Evolutionary conservation across 2,329 filamentous ascomycete species (phyloP).

Genomic region (Hypomyces rosellus): DNA sequence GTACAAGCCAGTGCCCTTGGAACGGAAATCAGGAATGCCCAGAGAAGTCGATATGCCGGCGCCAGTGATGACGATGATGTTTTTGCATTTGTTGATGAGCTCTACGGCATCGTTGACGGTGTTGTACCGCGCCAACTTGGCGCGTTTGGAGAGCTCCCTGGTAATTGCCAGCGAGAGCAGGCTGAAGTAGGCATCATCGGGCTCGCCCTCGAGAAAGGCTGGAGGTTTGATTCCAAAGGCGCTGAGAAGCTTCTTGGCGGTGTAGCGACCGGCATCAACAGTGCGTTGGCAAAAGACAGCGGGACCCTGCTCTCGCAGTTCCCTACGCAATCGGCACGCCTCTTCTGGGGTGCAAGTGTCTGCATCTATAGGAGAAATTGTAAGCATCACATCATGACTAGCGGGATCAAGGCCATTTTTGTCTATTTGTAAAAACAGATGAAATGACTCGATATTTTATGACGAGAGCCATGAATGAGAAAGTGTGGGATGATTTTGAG

Average conservation of each 20-base stretch:
- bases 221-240: constrained; percentile 77
- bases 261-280: constrained; percentile 61
- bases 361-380: neutral
- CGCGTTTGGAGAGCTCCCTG: constrained; percentile 73
- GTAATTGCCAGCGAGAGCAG: constrained; percentile 72
- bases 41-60: constrained; percentile 95
- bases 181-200: constrained; percentile 66
- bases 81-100: constrained; percentile 65
- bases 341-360: constrained; percentile 60
- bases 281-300: constrained; percentile 69
- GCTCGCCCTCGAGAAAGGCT: constrained; percentile 59
- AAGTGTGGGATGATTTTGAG: too few species aligned
- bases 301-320: constrained; percentile 71
- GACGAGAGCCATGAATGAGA: too few species aligned
- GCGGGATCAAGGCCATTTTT: neutral
- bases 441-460: neutral
- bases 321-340: constrained; percentile 59
- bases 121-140: constrained; percentile 75
- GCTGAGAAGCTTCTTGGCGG: constrained; percentile 76
- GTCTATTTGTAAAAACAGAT: neutral
- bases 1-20: constrained; percentile 87
- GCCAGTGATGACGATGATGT: constrained; percentile 90
- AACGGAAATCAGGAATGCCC: constrained; percentile 94
- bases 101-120: constrained; percentile 79
- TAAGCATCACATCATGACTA: neutral